Percentiles rank a stretch among this genome's conserved stretches.
phyloP scores from a whole-genome alignment of 305 asterid genomes.

The Rubia peregrina region DNA sequence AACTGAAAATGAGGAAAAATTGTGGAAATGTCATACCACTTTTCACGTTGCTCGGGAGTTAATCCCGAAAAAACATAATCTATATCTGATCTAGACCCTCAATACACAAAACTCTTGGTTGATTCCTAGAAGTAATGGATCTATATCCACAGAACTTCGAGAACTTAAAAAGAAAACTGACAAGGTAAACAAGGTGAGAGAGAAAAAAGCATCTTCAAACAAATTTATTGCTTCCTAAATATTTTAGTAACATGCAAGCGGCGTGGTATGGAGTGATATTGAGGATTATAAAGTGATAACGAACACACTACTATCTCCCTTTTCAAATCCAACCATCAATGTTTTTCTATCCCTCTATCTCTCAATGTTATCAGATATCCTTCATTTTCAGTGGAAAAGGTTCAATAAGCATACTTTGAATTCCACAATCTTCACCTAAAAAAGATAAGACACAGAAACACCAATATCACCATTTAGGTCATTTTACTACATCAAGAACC shows the following conservation, averaged over 20 bases:
- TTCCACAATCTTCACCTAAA: too few species aligned
- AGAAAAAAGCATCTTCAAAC: not conserved
- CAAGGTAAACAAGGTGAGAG: not conserved
- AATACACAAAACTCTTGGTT: slow-evolving; percentile 65
- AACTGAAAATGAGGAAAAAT: too few species aligned
- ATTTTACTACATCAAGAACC: too few species aligned
- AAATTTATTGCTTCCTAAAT: not conserved
- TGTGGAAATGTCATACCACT: slow-evolving; percentile 44
- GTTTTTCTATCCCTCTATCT: not conserved
- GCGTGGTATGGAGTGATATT: not conserved
- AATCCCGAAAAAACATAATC: slow-evolving; percentile 87
- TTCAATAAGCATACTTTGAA: not conserved
- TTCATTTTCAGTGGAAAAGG: not conserved
- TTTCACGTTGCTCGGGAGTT: slow-evolving; percentile 84
- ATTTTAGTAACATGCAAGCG: slow-evolving; percentile 1
- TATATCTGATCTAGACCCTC: slow-evolving; percentile 86
- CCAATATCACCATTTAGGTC: too few species aligned
- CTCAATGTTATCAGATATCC: not conserved
- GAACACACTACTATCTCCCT: not conserved
- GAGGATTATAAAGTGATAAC: not conserved
- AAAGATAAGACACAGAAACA: too few species aligned
- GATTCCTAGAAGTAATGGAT: slow-evolving; percentile 1
- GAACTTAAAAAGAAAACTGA: slow-evolving; percentile 3
- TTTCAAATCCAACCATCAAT: slow-evolving; percentile 1
- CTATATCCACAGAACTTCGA: slow-evolving; percentile 13